phyloP scores from a whole-genome alignment of 2,329 filamentous ascomycete genomes.

The Aspergillus novoparasiticus region DNA sequence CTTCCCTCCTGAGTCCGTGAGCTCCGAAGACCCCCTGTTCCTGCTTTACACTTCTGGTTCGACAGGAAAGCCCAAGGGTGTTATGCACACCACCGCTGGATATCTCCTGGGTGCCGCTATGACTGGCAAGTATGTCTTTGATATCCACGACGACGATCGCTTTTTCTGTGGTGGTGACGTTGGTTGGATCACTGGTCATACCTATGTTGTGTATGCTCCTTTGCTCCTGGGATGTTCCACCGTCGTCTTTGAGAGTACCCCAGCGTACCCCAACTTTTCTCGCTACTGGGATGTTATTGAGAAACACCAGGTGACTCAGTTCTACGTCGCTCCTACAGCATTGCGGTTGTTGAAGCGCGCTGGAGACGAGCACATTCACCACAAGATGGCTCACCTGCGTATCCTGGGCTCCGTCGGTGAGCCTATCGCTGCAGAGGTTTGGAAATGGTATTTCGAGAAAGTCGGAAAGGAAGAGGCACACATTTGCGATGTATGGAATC shows the following conservation, averaged over 20 bases:
- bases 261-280: constrained; percentile 95
- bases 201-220: constrained; percentile 96
- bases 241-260: constrained; percentile 96
- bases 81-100: constrained; percentile 95
- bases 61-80: constrained; percentile 97
- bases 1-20: constrained; percentile 84
- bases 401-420: constrained; percentile 94
- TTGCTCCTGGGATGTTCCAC: constrained; percentile 90
- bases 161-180: constrained; percentile 99
- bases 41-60: constrained; percentile 97
- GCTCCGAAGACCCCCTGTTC: constrained; percentile 94
- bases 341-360: constrained; percentile 92
- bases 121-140: constrained; percentile 98
- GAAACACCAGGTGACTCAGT: constrained; percentile 92
- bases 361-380: constrained; percentile 87
- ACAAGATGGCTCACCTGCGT: constrained; percentile 84
- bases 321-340: constrained; percentile 96
- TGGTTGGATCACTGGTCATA: constrained; percentile 98
- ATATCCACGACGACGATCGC: constrained; percentile 89
- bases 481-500: constrained; percentile 81
- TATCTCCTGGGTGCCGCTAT: constrained; percentile 92
- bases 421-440: constrained; percentile 95
- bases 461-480: constrained; percentile 94
- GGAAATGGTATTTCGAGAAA: constrained; percentile 99
- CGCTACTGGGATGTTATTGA: constrained; percentile 99